Evolutionary conservation across 2,329 filamentous ascomycete genomes (phyloP).

Genomic region (Aschersonia sp.): DNA sequence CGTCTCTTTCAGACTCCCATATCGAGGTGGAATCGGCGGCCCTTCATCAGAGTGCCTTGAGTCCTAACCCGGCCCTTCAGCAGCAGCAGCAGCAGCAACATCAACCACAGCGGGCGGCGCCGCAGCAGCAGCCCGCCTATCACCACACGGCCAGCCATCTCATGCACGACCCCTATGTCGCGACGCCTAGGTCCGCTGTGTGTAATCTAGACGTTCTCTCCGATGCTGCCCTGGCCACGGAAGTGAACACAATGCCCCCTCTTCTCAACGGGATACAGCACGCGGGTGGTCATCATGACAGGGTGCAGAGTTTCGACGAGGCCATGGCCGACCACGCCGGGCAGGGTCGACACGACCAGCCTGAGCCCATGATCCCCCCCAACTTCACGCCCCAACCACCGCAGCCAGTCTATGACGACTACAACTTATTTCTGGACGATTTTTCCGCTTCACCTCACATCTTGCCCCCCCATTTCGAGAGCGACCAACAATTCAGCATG

Average conservation of each 20-base stretch:
- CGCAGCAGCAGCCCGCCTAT: conserved; percentile 16
- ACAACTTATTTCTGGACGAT: conserved; percentile 45
- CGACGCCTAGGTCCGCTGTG: conserved; percentile 26
- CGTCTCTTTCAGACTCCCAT: conserved; percentile 31
- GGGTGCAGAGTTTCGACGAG: conserved; percentile 34
- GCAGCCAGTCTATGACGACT: conserved; percentile 34
- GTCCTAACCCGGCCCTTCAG: conserved; percentile 1
- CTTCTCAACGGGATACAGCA: conserved; percentile 33
- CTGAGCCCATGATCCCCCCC: conserved; percentile 21
- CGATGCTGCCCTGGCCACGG: conserved; percentile 43
- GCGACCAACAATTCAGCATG: conserved; percentile 34
- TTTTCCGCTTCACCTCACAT: conserved; percentile 39
- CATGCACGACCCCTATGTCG: conserved; percentile 30
- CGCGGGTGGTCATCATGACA: conserved; percentile 21
- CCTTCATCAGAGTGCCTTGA: conserved; percentile 14
- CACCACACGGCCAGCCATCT: conserved; percentile 24
- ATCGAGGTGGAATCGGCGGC: conserved; percentile 28
- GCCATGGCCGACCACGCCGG: conserved; percentile 30
- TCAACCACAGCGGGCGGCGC: conserved; percentile 8
- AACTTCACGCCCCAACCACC: conserved; percentile 17
- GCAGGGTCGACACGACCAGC: conserved; percentile 29
- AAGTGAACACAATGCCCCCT: conserved; percentile 35
- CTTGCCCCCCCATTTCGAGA: conserved; percentile 37
- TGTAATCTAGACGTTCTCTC: conserved; percentile 45
- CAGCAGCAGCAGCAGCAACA: conserved; percentile 4